phyloP scores from a whole-genome alignment of 192 early-diverging fungal species.

The Funneliformis geosporum region DNA sequence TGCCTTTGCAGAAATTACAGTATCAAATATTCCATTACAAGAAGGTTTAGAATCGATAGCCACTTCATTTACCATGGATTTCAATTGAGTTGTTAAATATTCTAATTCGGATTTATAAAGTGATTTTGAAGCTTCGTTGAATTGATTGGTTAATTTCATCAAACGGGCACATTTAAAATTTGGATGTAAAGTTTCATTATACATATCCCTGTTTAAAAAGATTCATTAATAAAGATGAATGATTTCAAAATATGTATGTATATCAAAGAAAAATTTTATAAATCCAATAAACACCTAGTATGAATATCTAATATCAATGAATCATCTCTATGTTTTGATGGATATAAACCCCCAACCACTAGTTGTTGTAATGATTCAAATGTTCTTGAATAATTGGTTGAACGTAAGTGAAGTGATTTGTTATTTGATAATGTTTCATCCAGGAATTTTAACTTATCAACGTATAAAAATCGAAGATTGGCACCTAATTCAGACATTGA shows the following conservation, averaged over 20 bases:
- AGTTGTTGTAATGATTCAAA: constrained; percentile 45
- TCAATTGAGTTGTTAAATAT: constrained; percentile 27
- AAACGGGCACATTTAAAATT: not conserved
- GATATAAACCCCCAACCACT: constrained; percentile 44
- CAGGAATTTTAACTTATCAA: constrained; percentile 32
- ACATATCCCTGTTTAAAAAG: not conserved
- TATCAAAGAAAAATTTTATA: not conserved
- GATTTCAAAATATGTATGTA: not conserved
- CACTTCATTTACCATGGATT: constrained; percentile 38
- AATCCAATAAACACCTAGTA: constrained; percentile 36
- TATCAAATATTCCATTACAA: constrained; percentile 44
- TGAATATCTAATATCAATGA: constrained; percentile 33
- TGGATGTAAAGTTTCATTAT: not conserved
- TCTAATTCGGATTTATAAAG: constrained; percentile 31
- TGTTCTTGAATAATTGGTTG: constrained; percentile 40
- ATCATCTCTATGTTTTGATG: constrained; percentile 23
- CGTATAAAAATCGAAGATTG: constrained; percentile 38
- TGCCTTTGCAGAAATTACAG: constrained; percentile 36
- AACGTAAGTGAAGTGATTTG: constrained; percentile 36
- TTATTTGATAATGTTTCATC: constrained; percentile 17
- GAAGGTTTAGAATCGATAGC: constrained; percentile 42
- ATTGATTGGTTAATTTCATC: not conserved
- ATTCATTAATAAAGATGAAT: not conserved
- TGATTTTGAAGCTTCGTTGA: not conserved
- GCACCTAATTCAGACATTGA: constrained; percentile 38